Conservation (phyloP, 805 yeast species). For the Candida ascalaphidarum region DNA sequence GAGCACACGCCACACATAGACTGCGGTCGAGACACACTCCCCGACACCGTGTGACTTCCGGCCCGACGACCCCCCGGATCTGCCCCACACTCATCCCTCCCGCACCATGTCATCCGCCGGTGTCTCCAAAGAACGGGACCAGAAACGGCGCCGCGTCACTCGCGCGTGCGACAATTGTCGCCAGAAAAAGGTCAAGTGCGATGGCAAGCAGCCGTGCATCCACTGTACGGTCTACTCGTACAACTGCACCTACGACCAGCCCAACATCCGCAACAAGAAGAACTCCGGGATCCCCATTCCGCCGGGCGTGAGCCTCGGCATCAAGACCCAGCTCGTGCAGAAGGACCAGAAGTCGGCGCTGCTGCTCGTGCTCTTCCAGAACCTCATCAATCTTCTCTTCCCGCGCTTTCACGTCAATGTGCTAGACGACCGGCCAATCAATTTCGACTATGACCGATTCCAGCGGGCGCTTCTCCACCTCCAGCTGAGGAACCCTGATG, state of each 20-base stretch:
- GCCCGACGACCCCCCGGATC: too few relatives aligned
- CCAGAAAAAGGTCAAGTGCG: constrained; percentile 70
- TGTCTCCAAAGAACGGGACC: too few relatives aligned
- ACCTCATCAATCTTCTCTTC: constrained; percentile 22
- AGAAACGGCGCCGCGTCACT: constrained; percentile 60
- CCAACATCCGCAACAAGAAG: constrained; percentile 48
- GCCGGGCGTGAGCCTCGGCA: too few relatives aligned
- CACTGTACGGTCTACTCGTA: constrained; percentile 84
- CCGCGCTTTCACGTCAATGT: constrained; percentile 27
- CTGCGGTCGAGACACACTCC: too few relatives aligned
- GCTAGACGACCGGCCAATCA: constrained; percentile 19
- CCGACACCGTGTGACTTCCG: too few relatives aligned
- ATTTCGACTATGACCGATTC: constrained; percentile 26
- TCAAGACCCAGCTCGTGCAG: constrained; percentile 5
- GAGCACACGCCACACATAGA: too few relatives aligned
- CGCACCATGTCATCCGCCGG: too few relatives aligned
- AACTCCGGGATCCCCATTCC: constrained; percentile 21
- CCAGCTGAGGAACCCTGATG: constrained; percentile 10
- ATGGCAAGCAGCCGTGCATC: constrained; percentile 69
- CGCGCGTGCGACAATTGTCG: constrained; percentile 74
- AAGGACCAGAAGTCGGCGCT: constrained; percentile 10
- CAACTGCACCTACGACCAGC: constrained; percentile 79
- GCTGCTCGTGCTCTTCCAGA: constrained; percentile 19
- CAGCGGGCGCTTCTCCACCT: constrained; percentile 15
- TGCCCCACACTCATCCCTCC: too few relatives aligned